These are phyloP conservation scores for Moesziomyces parantarcticus DNA, from an alignment of 1,284 basidiomycete species.

Conservation along the genomic window DNA sequence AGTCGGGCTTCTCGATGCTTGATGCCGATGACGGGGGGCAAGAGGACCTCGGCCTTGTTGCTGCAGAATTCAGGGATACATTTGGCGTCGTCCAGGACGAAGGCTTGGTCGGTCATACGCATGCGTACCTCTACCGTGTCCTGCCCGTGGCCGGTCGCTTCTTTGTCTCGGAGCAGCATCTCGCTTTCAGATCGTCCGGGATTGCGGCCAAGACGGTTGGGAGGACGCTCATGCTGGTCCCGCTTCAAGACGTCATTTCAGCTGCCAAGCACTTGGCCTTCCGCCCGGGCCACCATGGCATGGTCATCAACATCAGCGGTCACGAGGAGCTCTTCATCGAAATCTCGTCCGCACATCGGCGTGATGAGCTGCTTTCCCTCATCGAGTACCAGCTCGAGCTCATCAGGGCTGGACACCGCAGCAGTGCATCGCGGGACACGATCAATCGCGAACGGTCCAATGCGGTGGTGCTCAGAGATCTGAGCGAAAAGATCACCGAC, in stretches of 20 bases:
- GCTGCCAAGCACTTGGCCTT: slow-evolving; percentile 86
- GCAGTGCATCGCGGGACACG: slow-evolving; percentile 17
- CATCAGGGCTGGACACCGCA: slow-evolving; percentile 10
- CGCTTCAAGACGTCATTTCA: slow-evolving; percentile 85
- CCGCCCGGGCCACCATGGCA: slow-evolving; percentile 85
- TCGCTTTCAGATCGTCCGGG: slow-evolving; percentile 61
- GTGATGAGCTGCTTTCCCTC: slow-evolving; percentile 79
- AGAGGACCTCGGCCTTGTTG: slow-evolving; percentile 12
- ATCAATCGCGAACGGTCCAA: slow-evolving; percentile 39
- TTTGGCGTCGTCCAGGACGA: slow-evolving; percentile 51
- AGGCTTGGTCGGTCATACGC: slow-evolving; percentile 40
- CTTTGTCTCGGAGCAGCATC: slow-evolving; percentile 52
- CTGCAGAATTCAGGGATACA: slow-evolving; percentile 40
- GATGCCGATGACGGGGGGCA: slow-evolving; percentile 26
- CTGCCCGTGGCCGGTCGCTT: slow-evolving; percentile 57
- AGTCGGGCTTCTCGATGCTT: slow-evolving; percentile 42
- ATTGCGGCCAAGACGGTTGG: slow-evolving; percentile 56
- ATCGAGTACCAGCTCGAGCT: slow-evolving; percentile 76
- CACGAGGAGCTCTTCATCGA: slow-evolving; percentile 98
- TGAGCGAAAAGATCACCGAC: slow-evolving; percentile 54
- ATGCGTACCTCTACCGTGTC: slow-evolving; percentile 55
- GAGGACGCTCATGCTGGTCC: slow-evolving; percentile 84
- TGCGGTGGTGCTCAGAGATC: slow-evolving; percentile 53
- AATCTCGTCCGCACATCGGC: slow-evolving; percentile 81
- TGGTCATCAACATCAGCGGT: slow-evolving; percentile 89